Evolutionary conservation across 1,139 yeast genomes (phyloP), one percentile per base, ranked within the genome.

Genomic region (Spathaspora sp.): DNA sequence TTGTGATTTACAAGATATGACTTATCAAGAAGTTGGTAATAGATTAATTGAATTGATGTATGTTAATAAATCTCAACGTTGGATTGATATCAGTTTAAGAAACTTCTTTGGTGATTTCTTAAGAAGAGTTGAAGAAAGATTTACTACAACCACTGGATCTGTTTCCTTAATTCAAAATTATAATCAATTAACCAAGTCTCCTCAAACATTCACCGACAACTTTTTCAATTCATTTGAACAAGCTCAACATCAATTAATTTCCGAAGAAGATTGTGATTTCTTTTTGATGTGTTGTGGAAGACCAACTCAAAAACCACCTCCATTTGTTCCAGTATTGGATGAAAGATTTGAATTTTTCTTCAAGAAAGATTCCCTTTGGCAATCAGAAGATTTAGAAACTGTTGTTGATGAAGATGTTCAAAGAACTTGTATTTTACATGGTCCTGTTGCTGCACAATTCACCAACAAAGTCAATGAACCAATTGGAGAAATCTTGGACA

Each of bases 311-410:
- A 93, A 93, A 74, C 99, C 99, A 39, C 97, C 90, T 64, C 99
- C 99, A 53, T 93, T 93, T 62, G 91, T 93, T 57, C 99, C 99
- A 43, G 87, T 89, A 25, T 79, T 93, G 67, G 96, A 95, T 64
- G 96, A 89, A 57, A 86, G 89, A 73, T 90, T 93, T 61, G 97
- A 93, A 69, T 86, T 85, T 64, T 93, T 88, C 81, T 95, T 93
- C 81, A 93, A 93, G 83, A 93, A 93, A 76, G 99, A 93, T 70
- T 91, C 98, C 43, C 80, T 93, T 65, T 93, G 99, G 99, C 99
- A 93, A 79, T 88, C 97, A 33, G 99, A 93, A 76, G 95, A 89
- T 65, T 80, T 93, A 63, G 98, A 91, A 67, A 89, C 97, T 52
- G 98, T 93, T 62, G 93, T 89, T 54, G 99, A 80, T 58, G 91